Evolutionary conservation across 1,284 basidiomycete genomes (phyloP).

Genomic region (Boletellus deceptivus): DNA sequence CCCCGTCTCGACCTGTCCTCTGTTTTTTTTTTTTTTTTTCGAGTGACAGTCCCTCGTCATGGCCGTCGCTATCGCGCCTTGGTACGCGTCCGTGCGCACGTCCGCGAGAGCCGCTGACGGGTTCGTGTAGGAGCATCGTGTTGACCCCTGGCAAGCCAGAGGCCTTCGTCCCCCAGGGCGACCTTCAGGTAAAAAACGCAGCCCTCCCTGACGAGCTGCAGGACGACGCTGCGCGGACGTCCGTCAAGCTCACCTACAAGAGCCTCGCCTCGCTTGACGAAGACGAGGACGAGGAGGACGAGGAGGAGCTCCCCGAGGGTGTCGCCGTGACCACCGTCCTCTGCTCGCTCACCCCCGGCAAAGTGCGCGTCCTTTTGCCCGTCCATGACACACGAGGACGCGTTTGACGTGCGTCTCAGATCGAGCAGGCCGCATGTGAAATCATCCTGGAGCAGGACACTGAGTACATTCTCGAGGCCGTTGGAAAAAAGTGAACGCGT

Average conservation of each 20-base stretch:
- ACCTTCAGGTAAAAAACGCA: constrained; percentile 83
- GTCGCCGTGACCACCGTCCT: constrained; percentile 49
- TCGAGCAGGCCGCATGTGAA: constrained; percentile 78
- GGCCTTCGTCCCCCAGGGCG: constrained; percentile 61
- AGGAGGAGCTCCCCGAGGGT: constrained; percentile 46
- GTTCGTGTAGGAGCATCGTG: constrained; percentile 51
- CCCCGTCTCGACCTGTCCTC: background rate
- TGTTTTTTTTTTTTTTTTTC: background rate
- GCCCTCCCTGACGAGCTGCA: constrained; percentile 74
- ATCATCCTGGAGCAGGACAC: constrained; percentile 76
- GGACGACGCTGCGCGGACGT: constrained; percentile 66
- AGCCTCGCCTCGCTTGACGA: constrained; percentile 40
- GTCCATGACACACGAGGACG: constrained; percentile 2
- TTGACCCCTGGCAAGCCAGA: constrained; percentile 64
- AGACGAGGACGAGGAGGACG: constrained; percentile 50
- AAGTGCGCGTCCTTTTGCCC: constrained; percentile 43
- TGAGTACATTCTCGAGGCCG: constrained; percentile 67
- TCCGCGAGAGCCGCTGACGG: constrained; percentile 3
- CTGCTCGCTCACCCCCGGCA: constrained; percentile 71
- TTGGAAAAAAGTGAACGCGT: constrained; percentile 76
- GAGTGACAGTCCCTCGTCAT: constrained; percentile 36
- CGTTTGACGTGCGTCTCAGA: constrained; percentile 41
- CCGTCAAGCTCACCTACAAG: constrained; percentile 76
- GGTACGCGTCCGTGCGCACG: constrained; percentile 41
- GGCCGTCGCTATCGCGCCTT: constrained; percentile 59